phyloP scores from a whole-genome alignment of 306 rosid genomes.

The Prinsepia uniflora region DNA sequence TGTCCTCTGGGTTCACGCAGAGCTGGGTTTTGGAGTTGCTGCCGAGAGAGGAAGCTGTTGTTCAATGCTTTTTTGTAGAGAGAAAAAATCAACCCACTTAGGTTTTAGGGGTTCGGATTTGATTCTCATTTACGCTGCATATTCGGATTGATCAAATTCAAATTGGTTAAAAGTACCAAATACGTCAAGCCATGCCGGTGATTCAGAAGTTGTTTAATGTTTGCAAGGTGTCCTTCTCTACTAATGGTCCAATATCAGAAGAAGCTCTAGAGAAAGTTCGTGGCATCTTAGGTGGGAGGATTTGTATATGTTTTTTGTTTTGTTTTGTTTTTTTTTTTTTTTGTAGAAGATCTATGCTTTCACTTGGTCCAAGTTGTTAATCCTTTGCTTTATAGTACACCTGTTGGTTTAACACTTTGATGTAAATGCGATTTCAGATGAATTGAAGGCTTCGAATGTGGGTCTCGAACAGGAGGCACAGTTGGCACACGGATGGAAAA shows the following conservation, averaged over 20 bases:
- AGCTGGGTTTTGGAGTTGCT: slow-evolving; percentile 3
- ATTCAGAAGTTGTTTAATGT: background rate
- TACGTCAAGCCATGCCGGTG: background rate
- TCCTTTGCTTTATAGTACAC: background rate
- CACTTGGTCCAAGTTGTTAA: background rate
- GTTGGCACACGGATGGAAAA: slow-evolving; percentile 60
- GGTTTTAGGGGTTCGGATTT: background rate
- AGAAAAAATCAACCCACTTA: background rate
- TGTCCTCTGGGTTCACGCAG: background rate
- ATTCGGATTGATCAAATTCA: slow-evolving; percentile 2
- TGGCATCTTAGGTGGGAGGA: background rate
- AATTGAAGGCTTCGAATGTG: slow-evolving; percentile 79
- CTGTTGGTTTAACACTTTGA: slow-evolving; percentile 18
- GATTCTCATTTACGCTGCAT: background rate
- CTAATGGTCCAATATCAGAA: background rate
- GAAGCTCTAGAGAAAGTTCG: slow-evolving; percentile 1
- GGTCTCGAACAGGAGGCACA: slow-evolving; percentile 95
- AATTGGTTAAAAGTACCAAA: background rate
- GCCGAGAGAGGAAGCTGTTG: background rate
- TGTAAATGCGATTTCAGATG: slow-evolving; percentile 49
- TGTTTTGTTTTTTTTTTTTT: background rate
- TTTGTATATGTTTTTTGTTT: background rate
- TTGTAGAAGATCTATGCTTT: background rate
- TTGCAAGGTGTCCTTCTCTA: slow-evolving; percentile 5
- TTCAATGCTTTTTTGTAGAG: background rate